phyloP scores from a whole-genome alignment of 192 early-diverging fungal species.

The Podila epicladia region DNA sequence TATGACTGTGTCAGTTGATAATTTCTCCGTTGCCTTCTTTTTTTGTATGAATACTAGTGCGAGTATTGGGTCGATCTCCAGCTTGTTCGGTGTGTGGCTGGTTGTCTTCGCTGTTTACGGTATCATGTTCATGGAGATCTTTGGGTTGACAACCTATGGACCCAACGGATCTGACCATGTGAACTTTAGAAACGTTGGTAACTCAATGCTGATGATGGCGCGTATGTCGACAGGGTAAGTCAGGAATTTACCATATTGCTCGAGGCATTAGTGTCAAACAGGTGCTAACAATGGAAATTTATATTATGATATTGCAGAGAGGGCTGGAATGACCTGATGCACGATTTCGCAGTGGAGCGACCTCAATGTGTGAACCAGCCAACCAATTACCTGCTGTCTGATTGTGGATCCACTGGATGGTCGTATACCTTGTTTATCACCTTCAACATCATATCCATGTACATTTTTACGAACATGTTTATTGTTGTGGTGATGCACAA shows the following conservation, averaged over 20 bases:
- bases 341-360: slow-evolving; percentile 63
- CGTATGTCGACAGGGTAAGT: slow-evolving; percentile 67
- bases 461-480: slow-evolving; percentile 71
- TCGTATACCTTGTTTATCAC: slow-evolving; percentile 64
- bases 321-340: slow-evolving; percentile 71
- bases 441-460: slow-evolving; percentile 76
- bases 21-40: not conserved
- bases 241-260: not conserved
- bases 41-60: slow-evolving; percentile 23
- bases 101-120: slow-evolving; percentile 63
- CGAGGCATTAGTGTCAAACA: no score
- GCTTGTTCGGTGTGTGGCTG: slow-evolving; percentile 68
- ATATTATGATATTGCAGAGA: slow-evolving; percentile 44
- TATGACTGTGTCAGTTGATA: no score
- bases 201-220: slow-evolving; percentile 57
- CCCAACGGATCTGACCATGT: slow-evolving; percentile 54
- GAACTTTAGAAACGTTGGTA: slow-evolving; percentile 61
- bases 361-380: slow-evolving; percentile 61
- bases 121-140: slow-evolving; percentile 72
- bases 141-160: slow-evolving; percentile 67
- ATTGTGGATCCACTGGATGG: slow-evolving; percentile 65
- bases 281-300: slow-evolving; percentile 1
- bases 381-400: slow-evolving; percentile 55
- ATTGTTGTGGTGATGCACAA: slow-evolving; percentile 70
- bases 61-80: slow-evolving; percentile 57